phyloP scores from a whole-genome alignment of 768 basidiomycete genomes.

The Amanita rimosa region DNA sequence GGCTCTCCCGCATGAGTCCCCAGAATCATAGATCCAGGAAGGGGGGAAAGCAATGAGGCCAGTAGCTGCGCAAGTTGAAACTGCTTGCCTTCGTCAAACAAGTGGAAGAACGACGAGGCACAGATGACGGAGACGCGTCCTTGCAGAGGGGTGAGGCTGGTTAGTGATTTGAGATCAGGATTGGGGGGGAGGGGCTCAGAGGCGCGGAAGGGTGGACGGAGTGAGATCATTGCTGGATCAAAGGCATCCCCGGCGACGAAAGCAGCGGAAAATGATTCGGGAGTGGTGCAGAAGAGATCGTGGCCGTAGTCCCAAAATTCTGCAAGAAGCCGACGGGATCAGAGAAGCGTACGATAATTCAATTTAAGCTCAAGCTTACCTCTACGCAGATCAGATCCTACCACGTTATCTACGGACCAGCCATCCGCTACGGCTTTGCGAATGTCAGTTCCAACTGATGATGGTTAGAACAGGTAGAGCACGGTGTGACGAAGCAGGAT shows the following conservation, averaged over 20 bases:
- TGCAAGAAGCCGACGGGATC: slow-evolving; percentile 15
- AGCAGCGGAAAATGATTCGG: slow-evolving; percentile 36
- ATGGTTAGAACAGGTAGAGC: not conserved
- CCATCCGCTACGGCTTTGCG: slow-evolving; percentile 28
- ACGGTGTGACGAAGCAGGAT: not conserved
- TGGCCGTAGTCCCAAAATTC: slow-evolving; percentile 56
- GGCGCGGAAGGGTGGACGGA: slow-evolving; percentile 6
- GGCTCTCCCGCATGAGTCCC: slow-evolving; percentile 18
- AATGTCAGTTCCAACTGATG: slow-evolving; percentile 26
- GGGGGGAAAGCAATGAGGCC: slow-evolving; percentile 20
- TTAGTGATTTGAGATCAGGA: slow-evolving; percentile 10
- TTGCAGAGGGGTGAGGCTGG: slow-evolving; percentile 18
- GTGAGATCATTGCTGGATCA: slow-evolving; percentile 29
- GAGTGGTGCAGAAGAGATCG: slow-evolving; percentile 41
- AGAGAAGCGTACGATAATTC: no score
- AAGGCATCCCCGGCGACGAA: slow-evolving; percentile 52
- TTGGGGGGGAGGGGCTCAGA: not conserved
- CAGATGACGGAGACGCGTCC: slow-evolving; percentile 37
- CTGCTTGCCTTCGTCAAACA: slow-evolving; percentile 22
- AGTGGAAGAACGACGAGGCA: slow-evolving; percentile 23
- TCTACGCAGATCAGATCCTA: no score
- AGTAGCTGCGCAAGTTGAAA: slow-evolving; percentile 18
- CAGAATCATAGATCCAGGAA: slow-evolving; percentile 22
- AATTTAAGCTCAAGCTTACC: no score
- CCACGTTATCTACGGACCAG: no score